phyloP scores from a whole-genome alignment of 805 yeast species.

The Sugiyamaella valdiviana region DNA sequence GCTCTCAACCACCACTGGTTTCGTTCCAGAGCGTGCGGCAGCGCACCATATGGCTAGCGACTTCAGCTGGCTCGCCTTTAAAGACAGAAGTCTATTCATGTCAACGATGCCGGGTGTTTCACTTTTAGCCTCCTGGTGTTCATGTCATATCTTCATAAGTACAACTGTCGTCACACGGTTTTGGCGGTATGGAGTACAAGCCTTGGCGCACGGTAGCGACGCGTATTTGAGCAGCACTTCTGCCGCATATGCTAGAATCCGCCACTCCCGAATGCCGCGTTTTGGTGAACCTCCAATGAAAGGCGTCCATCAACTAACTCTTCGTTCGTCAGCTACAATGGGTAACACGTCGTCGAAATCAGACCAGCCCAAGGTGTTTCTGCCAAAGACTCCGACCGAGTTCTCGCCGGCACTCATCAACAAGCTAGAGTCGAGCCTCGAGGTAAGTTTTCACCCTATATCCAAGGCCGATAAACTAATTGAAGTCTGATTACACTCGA shows the following conservation, averaged over 20 bases:
- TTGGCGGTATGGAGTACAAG: not conserved
- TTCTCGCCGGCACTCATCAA: slow-evolving; percentile 29
- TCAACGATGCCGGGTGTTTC: not conserved
- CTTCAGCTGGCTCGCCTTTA: slow-evolving; percentile 14
- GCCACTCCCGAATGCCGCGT: not conserved
- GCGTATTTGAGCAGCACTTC: not conserved
- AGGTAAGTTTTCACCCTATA: slow-evolving; percentile 6
- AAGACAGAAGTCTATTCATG: slow-evolving; percentile 2
- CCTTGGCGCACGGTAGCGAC: not conserved
- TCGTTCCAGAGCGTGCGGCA: slow-evolving; percentile 9
- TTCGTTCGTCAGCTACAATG: slow-evolving; percentile 2
- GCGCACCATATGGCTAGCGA: slow-evolving; percentile 20
- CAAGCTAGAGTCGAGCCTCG: slow-evolving; percentile 29
- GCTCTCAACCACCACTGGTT: slow-evolving; percentile 10
- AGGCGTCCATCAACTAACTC: not conserved
- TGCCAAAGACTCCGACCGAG: slow-evolving; percentile 30
- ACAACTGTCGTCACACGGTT: not conserved
- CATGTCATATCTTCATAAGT: not conserved
- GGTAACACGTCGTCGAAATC: slow-evolving; percentile 12
- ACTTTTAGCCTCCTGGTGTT: not conserved
- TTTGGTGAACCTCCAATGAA: not conserved
- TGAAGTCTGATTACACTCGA: slow-evolving; percentile 33
- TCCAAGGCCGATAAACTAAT: too few relatives aligned
- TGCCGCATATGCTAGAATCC: not conserved
- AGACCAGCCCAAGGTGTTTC: slow-evolving; percentile 23